Conservation (phyloP, 2,329 filamentous ascomycete species). For the Fusarium concolor region DNA sequence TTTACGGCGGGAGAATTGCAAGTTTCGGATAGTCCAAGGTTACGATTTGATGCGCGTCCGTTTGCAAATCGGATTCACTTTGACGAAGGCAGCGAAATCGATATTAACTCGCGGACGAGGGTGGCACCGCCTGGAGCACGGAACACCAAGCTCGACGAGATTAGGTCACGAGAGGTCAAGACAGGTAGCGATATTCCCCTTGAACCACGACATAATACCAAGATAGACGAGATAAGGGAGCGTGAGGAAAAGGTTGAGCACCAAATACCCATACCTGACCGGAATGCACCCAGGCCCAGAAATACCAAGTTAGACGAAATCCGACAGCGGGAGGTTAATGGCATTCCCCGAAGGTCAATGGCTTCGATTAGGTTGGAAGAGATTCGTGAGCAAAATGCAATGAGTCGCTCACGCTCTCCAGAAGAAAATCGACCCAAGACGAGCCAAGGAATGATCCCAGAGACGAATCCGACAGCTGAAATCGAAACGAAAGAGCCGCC, state of each 20-base stretch:
- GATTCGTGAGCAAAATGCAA: constrained; percentile 63
- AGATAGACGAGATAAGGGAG: constrained; percentile 53
- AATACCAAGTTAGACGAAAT: constrained; percentile 65
- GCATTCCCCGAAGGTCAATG: constrained; percentile 59
- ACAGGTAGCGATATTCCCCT: constrained; percentile 44
- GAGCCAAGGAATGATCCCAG: constrained; percentile 33
- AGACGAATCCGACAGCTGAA: constrained; percentile 18
- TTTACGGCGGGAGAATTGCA: constrained; percentile 68
- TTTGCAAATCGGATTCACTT: constrained; percentile 52
- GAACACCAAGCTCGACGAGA: constrained; percentile 60
- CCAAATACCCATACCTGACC: constrained; percentile 49
- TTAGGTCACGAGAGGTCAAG: constrained; percentile 57
- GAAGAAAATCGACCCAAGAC: constrained; percentile 51
- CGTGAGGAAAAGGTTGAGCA: constrained; percentile 50
- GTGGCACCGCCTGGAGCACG: constrained; percentile 48
- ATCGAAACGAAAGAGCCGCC: constrained; percentile 34
- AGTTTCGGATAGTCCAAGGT: constrained; percentile 66
- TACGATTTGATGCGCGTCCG: constrained; percentile 54
- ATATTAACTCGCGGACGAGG: constrained; percentile 47
- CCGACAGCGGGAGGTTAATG: constrained; percentile 56
- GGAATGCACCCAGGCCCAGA: constrained; percentile 46
- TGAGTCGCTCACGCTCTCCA: constrained; percentile 58
- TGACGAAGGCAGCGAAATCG: constrained; percentile 47
- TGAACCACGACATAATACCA: constrained; percentile 44
- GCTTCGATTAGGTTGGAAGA: constrained; percentile 64